Evolutionary conservation across 208 protist species (phyloP).

Genomic region (Acanthamoeba triangularis): DNA sequence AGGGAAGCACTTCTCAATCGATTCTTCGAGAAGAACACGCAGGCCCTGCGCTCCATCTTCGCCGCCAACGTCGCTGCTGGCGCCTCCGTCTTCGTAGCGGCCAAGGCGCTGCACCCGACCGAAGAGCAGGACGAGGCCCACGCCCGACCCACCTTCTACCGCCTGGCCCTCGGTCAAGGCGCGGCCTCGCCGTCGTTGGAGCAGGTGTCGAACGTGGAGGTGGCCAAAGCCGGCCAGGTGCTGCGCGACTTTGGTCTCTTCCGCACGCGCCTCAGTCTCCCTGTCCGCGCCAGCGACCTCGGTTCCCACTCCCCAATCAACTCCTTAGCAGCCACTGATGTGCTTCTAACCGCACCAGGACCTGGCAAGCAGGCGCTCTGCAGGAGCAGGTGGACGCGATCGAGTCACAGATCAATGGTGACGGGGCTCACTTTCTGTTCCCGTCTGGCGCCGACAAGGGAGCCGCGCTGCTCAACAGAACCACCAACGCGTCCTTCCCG

Average conservation of each 20-base stretch:
- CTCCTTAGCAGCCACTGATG: neutral
- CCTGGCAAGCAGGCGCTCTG: neutral
- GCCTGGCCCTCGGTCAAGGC: neutral
- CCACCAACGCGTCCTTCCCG: neutral
- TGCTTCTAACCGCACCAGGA: neutral
- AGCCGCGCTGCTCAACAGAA: neutral
- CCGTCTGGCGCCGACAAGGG: neutral
- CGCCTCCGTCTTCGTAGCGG: neutral
- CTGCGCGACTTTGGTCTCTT: conserved; percentile 9
- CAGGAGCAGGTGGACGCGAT: neutral
- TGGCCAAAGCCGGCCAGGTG: conserved; percentile 14
- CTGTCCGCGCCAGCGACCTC: neutral
- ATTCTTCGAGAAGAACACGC: neutral
- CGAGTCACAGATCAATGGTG: neutral
- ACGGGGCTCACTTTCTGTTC: conserved; percentile 1
- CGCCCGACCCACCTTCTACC: neutral
- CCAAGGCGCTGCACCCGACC: neutral
- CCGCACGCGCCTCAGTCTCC: neutral
- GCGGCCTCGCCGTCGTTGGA: neutral
- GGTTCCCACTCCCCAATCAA: neutral
- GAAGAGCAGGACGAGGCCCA: neutral
- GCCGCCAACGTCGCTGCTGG: neutral
- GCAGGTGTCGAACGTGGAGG: neutral
- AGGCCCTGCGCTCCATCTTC: conserved; percentile 7
- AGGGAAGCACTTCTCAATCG: neutral